Conservation (phyloP, 2,329 filamentous ascomycete species). For the Nemania abortiva region DNA sequence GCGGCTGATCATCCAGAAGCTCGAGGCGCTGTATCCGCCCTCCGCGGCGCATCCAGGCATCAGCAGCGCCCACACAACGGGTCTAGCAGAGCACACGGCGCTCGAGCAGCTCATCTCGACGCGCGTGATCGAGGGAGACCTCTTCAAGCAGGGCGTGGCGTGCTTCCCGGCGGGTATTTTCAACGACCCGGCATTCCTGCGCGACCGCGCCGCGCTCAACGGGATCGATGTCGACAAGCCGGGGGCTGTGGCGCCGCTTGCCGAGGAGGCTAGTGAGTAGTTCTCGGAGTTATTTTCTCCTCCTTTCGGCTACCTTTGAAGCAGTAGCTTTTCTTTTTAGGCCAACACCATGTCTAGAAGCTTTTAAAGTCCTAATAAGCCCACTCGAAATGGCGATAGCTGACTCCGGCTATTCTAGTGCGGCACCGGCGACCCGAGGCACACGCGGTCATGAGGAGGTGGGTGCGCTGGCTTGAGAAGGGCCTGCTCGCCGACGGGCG, state of each 20-base stretch:
- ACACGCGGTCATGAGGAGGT: slow-evolving; percentile 64
- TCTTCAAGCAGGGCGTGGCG: slow-evolving; percentile 66
- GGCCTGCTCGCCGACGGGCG: slow-evolving; percentile 74
- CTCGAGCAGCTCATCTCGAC: slow-evolving; percentile 67
- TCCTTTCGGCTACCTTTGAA: too few relatives aligned
- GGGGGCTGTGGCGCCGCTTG: slow-evolving; percentile 39
- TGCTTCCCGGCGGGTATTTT: slow-evolving; percentile 69
- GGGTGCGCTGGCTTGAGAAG: slow-evolving; percentile 70
- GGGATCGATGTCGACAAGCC: slow-evolving; percentile 39
- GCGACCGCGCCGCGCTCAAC: slow-evolving; percentile 64
- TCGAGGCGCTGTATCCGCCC: slow-evolving; percentile 68
- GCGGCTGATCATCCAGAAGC: slow-evolving; percentile 73
- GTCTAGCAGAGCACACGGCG: slow-evolving; percentile 55
- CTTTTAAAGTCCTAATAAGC: too few relatives aligned
- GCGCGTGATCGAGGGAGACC: slow-evolving; percentile 66
- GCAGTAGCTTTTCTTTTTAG: too few relatives aligned
- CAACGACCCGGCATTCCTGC: slow-evolving; percentile 68
- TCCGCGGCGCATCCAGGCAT: slow-evolving; percentile 53
- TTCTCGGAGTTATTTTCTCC: too few relatives aligned
- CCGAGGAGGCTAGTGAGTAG: slow-evolving; percentile 45
- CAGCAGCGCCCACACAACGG: background rate
- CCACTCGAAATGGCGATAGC: too few relatives aligned
- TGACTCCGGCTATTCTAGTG: too few relatives aligned
- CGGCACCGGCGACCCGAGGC: slow-evolving; percentile 62
- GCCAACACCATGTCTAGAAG: too few relatives aligned